Base-by-base conservation (phyloP, 257 asterid species). In the Knoxia roxburghii region DNA sequence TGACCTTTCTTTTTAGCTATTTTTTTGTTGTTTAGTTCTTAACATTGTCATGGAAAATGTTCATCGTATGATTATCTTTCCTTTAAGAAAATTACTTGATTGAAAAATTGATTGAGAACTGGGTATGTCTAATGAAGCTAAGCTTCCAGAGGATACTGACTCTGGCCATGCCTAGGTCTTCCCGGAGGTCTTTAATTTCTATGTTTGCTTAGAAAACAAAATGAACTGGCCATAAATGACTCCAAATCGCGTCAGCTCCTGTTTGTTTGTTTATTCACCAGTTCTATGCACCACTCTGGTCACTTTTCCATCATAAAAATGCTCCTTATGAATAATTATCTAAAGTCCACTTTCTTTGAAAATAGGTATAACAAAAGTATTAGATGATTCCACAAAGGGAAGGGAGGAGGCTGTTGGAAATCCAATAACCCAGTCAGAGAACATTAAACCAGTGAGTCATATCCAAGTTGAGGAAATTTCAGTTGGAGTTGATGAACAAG, bases 321-420 rank as follows among this genome's bases (percentile, higher is more conserved):
- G 32, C 24, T 50, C 5, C 30, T 15, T 64, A 4, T 18, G 26
- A 15, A 65, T 14, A 21, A 20, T 20, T 46, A 32, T 7, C 63
- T 40, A 30, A 64, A 56, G 50, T 57, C 64, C 71, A 21, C n/a
- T 45, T 65, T 69, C 54, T 15, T 29, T 65, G 30, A 58, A 48
- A 66, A 75, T 86, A 86, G 91, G 72, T 63, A 61, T 3, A 67
- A 65, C 57, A 46, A 73, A 73, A 56, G 73, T 72, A 66, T 57
- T 65, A 27, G 45, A 69, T 77, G 80, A 71, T 58, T 68, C 76
- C 11, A 70, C 50, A 26, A 66, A 7, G 33, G 50, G 72, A 35
- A 76, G 69, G 21, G 70, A 76, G 69, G 78, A 67, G 49, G 71
- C 72, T 68, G 55, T 49, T 54, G 75, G 59, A 24, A 72, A 46